Base-by-base conservation (phyloP, 2,329 filamentous ascomycete species). In the Hirsutella rhossiliensis region DNA sequence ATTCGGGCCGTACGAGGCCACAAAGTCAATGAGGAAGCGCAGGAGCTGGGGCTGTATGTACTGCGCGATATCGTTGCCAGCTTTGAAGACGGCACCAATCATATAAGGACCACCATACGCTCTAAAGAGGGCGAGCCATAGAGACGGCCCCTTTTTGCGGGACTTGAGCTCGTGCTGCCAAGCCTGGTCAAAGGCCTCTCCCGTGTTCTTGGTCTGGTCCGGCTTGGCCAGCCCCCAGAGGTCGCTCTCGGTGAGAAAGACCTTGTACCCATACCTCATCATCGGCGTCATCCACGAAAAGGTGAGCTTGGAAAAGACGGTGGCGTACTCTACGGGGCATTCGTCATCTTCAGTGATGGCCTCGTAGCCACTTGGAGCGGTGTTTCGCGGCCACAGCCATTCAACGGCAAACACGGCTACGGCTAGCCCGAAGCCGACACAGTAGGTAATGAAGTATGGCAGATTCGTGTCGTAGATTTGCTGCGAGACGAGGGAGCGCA, bases 221-320 rank as follows among this genome's bases (percentile, higher is more conserved):
- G 75, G 69, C 56, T 80, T 82, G 36, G 88, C 78, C 46, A 98
- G 70, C 48, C 87, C 90, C 94, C 94, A 98, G 20, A 98, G 73
- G 62, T 98, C 90, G 50, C 96, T 87, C 61, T 97, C 88, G 1
- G 88, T 95, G 48, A 98, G 71, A 61, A 80, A 98, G 47, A 89
- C 79, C 57, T 84, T 86, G 69, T 98, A 97, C 1, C 92, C 92
- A 58, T 83, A 83, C 58, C 81, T 88, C 92, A 98, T 98, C 76
- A 98, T 69, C 0, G 92, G 89, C 0, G 92, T 97, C 90, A 98
- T 96, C 92, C 92, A 98, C 44, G 84, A 82, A 62, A 98, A 98
- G 0, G 90, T 95, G 39, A 98, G 73, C 42, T 86, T 79, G 4
- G 90, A 95, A 66, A 98, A 98, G 43, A 97, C 73, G 47, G 90